Evolutionary conservation across 148 eudicot genomes (phyloP), one percentile per base, ranked within the genome.

Genomic region (Beta vulgaris): DNA sequence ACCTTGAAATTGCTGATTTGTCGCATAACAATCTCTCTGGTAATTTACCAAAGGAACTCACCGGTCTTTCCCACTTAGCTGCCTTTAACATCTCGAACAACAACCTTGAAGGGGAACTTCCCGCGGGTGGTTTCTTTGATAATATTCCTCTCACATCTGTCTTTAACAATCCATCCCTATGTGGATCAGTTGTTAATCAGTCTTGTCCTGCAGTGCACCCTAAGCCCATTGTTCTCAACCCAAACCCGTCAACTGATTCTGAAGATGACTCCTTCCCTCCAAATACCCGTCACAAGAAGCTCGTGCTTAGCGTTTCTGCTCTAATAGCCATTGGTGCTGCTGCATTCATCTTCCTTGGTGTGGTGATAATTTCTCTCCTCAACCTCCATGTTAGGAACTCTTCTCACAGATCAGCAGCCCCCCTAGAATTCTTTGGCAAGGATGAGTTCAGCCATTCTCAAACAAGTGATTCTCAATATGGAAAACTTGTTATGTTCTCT

Each of bases 401-500:
- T 12, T 75, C 79, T 68, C 76, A 86, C 18, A 85, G 73, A 19
- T 76, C 88, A 57, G 82, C 87, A 49, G 80, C 83, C 14, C 85
- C 89, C 21, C 65, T 88, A 48, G 77, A 88, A 12, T 84, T 85
- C 49, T 82, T 89, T 0, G 86, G 77, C 49, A 87, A 60, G 21
- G 98, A 88, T 49, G 93, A 89, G 34, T 85, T 79, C 43, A 86
- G 90, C 67, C 81, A 77, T 44, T 88, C 97, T 21, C 91, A 89
- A 36, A 79, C 78, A 13, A 86, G 84, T 19, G 93, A 87, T 64
- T 85, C 96, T 26, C 87, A 86, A 72, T 89, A 86, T 68, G 98
- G 98, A 31, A 93, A 93, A 80, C 91, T 93, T 68, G 98, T 93
- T n/a, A 88, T 93, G 97, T 91, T 93, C 70, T 86, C 95, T 2